A percentile compares a stretch with the other conserved stretches of the same genome.
Conservation (phyloP, 164 flowering plant genomes). For the Saururus chinensis region DNA sequence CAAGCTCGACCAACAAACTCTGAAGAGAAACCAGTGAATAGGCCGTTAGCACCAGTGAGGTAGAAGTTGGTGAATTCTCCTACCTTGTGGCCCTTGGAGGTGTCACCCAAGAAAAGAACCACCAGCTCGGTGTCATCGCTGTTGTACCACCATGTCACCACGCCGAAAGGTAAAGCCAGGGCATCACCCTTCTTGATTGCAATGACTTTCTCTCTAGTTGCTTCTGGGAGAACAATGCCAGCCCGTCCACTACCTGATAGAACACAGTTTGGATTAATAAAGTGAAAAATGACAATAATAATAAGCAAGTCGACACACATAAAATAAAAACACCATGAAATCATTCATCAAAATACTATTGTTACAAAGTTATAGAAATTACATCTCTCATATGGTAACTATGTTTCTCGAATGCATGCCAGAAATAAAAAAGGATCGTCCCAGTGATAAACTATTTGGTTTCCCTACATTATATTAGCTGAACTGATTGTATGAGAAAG, state of each 20-base stretch:
- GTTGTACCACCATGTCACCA: conserved; percentile 82
- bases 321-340: background rate
- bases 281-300: background rate
- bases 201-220: background rate
- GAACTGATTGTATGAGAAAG: no score
- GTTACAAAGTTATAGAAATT: no score
- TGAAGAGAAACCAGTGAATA: conserved; percentile 68
- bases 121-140: conserved; percentile 56
- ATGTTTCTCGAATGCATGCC: no score
- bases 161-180: conserved; percentile 75
- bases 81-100: conserved; percentile 53
- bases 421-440: no score
- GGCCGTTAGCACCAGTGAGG: conserved; percentile 55
- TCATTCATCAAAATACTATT: no score
- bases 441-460: no score
- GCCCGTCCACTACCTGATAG: background rate
- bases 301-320: background rate
- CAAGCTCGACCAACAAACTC: conserved; percentile 74
- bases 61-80: conserved; percentile 70
- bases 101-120: conserved; percentile 70
- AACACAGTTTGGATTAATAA: no score
- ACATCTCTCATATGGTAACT: no score
- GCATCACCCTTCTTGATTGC: conserved; percentile 70
- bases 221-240: background rate
- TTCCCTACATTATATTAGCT: no score